Evolutionary conservation across 371 early-diverging fungal species (phyloP).

Genomic region (Mortierella sp.): DNA sequence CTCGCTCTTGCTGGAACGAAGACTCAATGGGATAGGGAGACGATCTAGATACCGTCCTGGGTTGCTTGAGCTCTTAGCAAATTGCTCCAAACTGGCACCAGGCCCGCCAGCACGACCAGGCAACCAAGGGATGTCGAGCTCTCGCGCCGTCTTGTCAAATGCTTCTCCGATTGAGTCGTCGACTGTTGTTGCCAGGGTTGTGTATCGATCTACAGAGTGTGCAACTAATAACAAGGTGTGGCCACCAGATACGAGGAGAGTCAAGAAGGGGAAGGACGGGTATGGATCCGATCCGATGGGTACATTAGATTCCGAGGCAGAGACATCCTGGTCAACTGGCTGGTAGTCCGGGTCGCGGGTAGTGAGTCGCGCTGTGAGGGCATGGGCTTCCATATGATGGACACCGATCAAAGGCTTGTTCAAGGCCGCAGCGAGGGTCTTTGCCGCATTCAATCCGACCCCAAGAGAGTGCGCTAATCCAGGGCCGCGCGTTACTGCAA

Average conservation of each 20-base stretch:
- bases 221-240: slow-evolving; percentile 82
- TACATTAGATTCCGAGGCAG: not conserved
- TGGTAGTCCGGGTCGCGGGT: slow-evolving; percentile 14
- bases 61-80: slow-evolving; percentile 65
- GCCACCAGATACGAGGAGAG: slow-evolving; percentile 86
- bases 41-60: slow-evolving; percentile 61
- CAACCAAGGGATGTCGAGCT: slow-evolving; percentile 76
- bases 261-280: slow-evolving; percentile 80
- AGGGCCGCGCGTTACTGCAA: slow-evolving; percentile 90
- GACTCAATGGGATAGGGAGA: slow-evolving; percentile 79
- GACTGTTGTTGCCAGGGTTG: slow-evolving; percentile 76
- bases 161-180: slow-evolving; percentile 90
- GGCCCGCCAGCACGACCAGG: slow-evolving; percentile 78
- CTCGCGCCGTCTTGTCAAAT: slow-evolving; percentile 84
- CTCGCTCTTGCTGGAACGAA: slow-evolving; percentile 63
- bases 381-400: slow-evolving; percentile 83
- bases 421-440: slow-evolving; percentile 82
- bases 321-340: not conserved
- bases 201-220: slow-evolving; percentile 75
- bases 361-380: slow-evolving; percentile 45
- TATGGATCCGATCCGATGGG: slow-evolving; percentile 48
- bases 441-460: slow-evolving; percentile 85
- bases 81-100: slow-evolving; percentile 82
- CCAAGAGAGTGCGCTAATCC: slow-evolving; percentile 83
- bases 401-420: slow-evolving; percentile 84